Conservation (phyloP, 1,284 basidiomycete genomes). For the Golubevia pallescens region DNA sequence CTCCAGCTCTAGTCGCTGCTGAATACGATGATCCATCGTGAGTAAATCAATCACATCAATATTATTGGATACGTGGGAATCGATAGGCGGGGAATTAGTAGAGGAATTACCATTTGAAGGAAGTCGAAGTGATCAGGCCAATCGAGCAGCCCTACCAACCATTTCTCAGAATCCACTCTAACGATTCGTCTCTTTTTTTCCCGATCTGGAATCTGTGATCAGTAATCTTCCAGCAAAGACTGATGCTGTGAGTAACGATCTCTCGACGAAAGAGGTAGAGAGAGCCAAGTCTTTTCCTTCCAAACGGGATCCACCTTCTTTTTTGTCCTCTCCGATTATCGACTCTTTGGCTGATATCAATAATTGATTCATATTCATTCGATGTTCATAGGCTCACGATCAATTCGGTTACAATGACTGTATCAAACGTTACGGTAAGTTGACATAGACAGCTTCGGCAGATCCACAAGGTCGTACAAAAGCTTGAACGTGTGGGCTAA, state of each 20-base stretch:
- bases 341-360: too few species aligned
- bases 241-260: conserved; percentile 12
- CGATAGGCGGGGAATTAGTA: conserved; percentile 5
- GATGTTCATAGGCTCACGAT: conserved; percentile 4
- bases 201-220: conserved; percentile 27
- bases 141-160: conserved; percentile 8
- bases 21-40: too few species aligned
- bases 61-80: background rate
- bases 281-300: too few species aligned
- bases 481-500: too few species aligned
- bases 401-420: conserved; percentile 26
- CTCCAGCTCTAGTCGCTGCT: too few species aligned
- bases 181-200: conserved; percentile 28
- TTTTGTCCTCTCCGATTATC: too few species aligned
- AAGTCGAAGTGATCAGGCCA: background rate
- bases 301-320: too few species aligned
- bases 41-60: too few species aligned
- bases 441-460: too few species aligned
- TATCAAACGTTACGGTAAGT: conserved; percentile 13
- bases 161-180: conserved; percentile 23
- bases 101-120: background rate
- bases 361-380: too few species aligned
- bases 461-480: too few species aligned
- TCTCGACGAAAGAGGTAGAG: too few species aligned
- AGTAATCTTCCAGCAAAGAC: conserved; percentile 49